phyloP scores from a whole-genome alignment of 2,329 filamentous ascomycete species.

The Juglanconis sp. region DNA sequence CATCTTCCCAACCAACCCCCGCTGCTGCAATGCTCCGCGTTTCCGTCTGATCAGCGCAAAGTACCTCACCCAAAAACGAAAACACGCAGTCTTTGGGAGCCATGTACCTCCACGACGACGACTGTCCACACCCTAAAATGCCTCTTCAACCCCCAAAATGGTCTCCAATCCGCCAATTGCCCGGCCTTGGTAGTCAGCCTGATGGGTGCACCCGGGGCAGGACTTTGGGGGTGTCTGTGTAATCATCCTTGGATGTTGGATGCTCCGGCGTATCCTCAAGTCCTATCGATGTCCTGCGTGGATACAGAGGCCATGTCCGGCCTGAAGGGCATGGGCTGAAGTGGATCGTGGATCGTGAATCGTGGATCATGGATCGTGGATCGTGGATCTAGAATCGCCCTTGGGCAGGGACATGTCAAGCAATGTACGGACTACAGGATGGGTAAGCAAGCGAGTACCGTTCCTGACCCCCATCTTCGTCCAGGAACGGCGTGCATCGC shows the following conservation, averaged over 20 bases:
- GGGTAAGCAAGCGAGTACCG: background rate
- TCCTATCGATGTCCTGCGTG: background rate
- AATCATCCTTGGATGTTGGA: background rate
- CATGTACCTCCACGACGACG: background rate
- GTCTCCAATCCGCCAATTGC: constrained; percentile 2
- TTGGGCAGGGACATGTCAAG: too few species aligned
- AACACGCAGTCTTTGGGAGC: background rate
- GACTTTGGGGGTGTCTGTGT: constrained; percentile 15
- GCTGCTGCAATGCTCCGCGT: background rate
- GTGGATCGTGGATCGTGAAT: background rate
- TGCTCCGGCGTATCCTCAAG: background rate
- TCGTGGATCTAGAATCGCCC: too few species aligned
- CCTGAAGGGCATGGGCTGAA: background rate
- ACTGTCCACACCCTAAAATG: background rate
- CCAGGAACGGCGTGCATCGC: constrained; percentile 1
- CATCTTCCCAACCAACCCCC: background rate
- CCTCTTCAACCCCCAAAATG: background rate
- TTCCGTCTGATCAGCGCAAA: background rate
- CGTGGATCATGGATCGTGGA: too few species aligned
- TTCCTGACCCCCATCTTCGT: background rate
- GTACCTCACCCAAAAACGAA: background rate
- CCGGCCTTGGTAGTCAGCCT: background rate
- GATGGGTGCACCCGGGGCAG: background rate
- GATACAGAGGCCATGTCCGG: background rate
- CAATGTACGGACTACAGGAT: too few species aligned